Evolutionary conservation across 2,329 filamentous ascomycete species (phyloP).

Genomic region (Epichloe gansuensis): DNA sequence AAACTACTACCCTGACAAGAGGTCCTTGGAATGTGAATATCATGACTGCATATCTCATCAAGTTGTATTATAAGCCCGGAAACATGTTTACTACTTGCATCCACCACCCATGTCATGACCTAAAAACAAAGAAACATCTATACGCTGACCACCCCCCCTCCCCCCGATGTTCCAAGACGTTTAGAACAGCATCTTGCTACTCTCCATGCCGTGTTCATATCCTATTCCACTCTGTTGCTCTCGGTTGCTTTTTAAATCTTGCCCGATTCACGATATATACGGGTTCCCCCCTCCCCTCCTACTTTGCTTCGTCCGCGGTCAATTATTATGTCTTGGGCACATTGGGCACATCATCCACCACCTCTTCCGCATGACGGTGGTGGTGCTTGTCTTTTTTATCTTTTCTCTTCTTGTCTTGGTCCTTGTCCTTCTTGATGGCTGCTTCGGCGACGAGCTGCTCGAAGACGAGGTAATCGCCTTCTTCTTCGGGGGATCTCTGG

Average conservation of each 20-base stretch:
- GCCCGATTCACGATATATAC: not conserved
- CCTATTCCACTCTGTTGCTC: too few relatives aligned
- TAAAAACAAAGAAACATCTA: not conserved
- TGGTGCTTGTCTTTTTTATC: conserved; percentile 33
- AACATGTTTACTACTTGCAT: too few relatives aligned
- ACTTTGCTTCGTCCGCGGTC: not conserved
- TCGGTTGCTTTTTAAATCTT: not conserved
- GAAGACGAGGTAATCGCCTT: conserved; percentile 97
- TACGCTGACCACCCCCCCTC: not conserved
- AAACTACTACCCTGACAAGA: too few relatives aligned
- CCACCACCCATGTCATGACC: too few relatives aligned
- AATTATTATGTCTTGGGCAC: conserved; percentile 10
- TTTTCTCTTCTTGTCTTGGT: conserved; percentile 56
- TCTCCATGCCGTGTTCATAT: not conserved
- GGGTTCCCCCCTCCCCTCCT: not conserved
- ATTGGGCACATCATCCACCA: conserved; percentile 15
- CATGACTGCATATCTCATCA: not conserved
- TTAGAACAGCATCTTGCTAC: too few relatives aligned
- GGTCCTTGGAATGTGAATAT: too few relatives aligned
- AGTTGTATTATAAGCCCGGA: not conserved
- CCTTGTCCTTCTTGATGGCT: conserved; percentile 85
- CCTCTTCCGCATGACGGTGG: conserved; percentile 16
- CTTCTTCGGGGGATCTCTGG: conserved; percentile 80
- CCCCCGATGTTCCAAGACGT: too few relatives aligned
- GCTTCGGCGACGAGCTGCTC: conserved; percentile 96